Percentiles rank a stretch among this genome's conserved stretches.
phyloP scores from a whole-genome alignment of 345 rosid genomes.

The Laguncularia racemosa region DNA sequence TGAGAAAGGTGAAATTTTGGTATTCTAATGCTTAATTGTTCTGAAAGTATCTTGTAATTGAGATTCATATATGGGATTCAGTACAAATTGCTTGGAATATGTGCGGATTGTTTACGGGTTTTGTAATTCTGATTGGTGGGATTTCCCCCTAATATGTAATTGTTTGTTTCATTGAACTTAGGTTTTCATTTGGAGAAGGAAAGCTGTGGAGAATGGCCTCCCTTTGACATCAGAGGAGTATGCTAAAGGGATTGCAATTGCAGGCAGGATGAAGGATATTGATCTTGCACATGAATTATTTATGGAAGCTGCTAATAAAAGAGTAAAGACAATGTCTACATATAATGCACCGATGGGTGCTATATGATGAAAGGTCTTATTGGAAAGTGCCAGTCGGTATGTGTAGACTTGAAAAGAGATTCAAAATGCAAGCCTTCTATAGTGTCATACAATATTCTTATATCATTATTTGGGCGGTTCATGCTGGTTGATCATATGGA shows the following conservation, averaged over 20 bases:
- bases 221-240: constrained; percentile 70
- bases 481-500: constrained; percentile 73
- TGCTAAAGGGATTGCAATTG: constrained; percentile 58
- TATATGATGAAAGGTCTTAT: constrained; percentile 60
- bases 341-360: constrained; percentile 81
- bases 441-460: constrained; percentile 64
- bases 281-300: constrained; percentile 55
- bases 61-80: no score
- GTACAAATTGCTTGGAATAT: no score
- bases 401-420: constrained; percentile 46
- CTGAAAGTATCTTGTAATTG: no score
- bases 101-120: no score
- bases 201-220: constrained; percentile 26
- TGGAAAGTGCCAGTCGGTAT: constrained; percentile 46
- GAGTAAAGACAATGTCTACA: constrained; percentile 25
- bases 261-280: constrained; percentile 56
- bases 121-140: background rate
- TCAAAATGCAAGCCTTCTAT: constrained; percentile 41
- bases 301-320: constrained; percentile 49
- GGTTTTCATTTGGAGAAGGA: constrained; percentile 80
- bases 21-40: background rate
- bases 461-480: constrained; percentile 69
- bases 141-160: background rate
- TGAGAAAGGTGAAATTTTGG: no score
- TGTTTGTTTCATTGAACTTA: constrained; percentile 14